Evolutionary conservation across 164 flowering plant species (phyloP).

Genomic region (Chloranthus sessilifolius): DNA sequence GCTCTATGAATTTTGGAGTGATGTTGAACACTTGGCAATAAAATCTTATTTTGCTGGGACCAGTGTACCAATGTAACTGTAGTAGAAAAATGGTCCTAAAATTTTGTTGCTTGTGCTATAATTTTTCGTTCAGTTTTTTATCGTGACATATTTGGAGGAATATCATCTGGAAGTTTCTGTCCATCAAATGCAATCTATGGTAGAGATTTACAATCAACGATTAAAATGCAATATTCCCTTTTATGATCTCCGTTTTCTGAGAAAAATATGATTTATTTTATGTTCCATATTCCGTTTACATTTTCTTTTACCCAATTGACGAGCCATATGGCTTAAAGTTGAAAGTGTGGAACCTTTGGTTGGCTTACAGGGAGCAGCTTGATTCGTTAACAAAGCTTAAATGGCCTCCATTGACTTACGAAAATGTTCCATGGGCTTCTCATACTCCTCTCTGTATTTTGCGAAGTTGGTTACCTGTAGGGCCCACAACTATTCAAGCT

Average conservation of each 20-base stretch:
- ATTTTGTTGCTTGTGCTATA: slow-evolving; percentile 11
- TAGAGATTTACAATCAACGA: too few species aligned
- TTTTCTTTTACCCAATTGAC: slow-evolving; percentile 11
- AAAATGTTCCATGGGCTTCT: slow-evolving; percentile 77
- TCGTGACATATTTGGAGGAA: slow-evolving; percentile 8
- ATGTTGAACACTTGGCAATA: slow-evolving; percentile 18
- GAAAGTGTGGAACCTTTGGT: slow-evolving; percentile 36
- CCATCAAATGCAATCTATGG: too few species aligned
- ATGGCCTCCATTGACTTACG: slow-evolving; percentile 64
- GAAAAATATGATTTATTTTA: too few species aligned
- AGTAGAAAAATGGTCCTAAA: slow-evolving; percentile 13
- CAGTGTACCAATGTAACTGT: slow-evolving; percentile 17
- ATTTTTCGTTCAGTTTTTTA: slow-evolving; percentile 7
- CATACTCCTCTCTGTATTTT: slow-evolving; percentile 58
- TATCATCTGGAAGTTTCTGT: background rate
- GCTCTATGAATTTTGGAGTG: slow-evolving; percentile 29
- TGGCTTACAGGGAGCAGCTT: slow-evolving; percentile 89
- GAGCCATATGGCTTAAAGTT: slow-evolving; percentile 18
- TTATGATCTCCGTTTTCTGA: too few species aligned
- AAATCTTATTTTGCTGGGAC: slow-evolving; percentile 11
- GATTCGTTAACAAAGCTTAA: slow-evolving; percentile 66
- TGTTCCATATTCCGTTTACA: background rate
- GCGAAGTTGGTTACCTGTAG: slow-evolving; percentile 48
- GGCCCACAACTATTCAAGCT: slow-evolving; percentile 23
- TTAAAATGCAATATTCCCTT: too few species aligned